Evolutionary conservation across 176 grass and related monocot genomes (phyloP), one percentile per base, ranked within the genome.

Genomic region (Triticum urartu): DNA sequence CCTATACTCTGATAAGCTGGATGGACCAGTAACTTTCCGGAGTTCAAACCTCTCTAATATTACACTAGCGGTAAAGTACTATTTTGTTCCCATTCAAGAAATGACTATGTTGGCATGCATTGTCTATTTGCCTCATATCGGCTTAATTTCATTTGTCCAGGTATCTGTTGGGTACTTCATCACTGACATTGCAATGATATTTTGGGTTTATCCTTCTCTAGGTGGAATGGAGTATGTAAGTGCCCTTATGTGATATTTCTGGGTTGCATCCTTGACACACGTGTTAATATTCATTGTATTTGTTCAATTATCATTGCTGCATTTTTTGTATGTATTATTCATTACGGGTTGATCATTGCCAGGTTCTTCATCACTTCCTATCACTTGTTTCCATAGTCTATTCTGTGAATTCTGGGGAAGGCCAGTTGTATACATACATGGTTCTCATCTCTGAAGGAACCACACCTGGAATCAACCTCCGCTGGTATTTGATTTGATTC

Each of bases 181-280:
- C 42, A 86, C 92, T 68, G 97, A 99, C 79, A 66, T 99, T 79
- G 87, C 80, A 79, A 93, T 99, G 97, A 91, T 99, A 86, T 81
- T 90, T 43, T 99, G 97, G 92, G 87, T 89, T 64, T 99, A 93
- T 89, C 97, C 97, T 89, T 90, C 89, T 38, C 90, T 99, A 85
- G 94, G 97, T 50, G 97, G 97, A 85, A 87, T 91, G 80, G 97
- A 99, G 87, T 99, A 96, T 89, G 97, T 99, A 92, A 90, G 94
- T 93, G 87, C 47, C 83, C 83, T 69, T 62, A 48, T 68, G 15
- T 48, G 56, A 74, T 63, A 11, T 82, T 52, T 67, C 35, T 88
- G 34, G 75, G 21, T 79, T 79, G 54, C 56, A 73, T 65, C n/a
- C 1, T 62, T 75, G 30, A 75, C 26, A 14, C 21, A 74, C 43